A percentile compares a stretch with the other conserved stretches of the same genome.
Evolutionary conservation across 108 stramenopile genomes (phyloP).

Genomic region (Nannochloropsis gaditana): DNA sequence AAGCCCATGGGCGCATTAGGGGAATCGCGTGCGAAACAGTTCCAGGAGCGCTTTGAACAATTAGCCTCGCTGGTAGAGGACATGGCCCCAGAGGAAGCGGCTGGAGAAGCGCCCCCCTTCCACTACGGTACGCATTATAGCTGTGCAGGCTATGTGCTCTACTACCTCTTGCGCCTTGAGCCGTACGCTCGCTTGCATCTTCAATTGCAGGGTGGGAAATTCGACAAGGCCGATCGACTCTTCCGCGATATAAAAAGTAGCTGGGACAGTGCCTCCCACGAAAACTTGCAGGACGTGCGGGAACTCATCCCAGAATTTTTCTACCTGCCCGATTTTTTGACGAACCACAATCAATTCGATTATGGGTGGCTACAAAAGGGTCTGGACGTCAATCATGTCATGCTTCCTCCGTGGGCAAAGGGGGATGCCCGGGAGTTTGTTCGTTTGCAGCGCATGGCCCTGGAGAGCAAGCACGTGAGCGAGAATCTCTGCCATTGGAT

Average conservation of each 20-base stretch:
- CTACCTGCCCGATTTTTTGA: constrained; percentile 69
- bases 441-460: constrained; percentile 49
- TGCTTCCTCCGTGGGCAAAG: constrained; percentile 59
- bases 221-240: constrained; percentile 87
- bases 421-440: constrained; percentile 53
- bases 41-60: constrained; percentile 41
- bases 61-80: constrained; percentile 21
- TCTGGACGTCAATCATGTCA: constrained; percentile 45
- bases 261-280: neutral
- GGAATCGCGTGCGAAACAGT: constrained; percentile 27
- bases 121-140: constrained; percentile 93
- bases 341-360: constrained; percentile 50
- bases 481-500: constrained; percentile 50
- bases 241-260: constrained; percentile 52
- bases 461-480: constrained; percentile 49
- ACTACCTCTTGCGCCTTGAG: constrained; percentile 75
- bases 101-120: constrained; percentile 50
- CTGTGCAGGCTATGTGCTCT: constrained; percentile 78
- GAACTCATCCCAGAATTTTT: constrained; percentile 98
- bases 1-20: constrained; percentile 85
- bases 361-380: constrained; percentile 48
- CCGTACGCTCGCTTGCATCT: constrained; percentile 83
- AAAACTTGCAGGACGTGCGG: constrained; percentile 69
- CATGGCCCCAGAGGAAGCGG: constrained; percentile 31
- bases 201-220: constrained; percentile 80